phyloP scores from a whole-genome alignment of 768 basidiomycete species.

The Termitomyces titanicus region DNA sequence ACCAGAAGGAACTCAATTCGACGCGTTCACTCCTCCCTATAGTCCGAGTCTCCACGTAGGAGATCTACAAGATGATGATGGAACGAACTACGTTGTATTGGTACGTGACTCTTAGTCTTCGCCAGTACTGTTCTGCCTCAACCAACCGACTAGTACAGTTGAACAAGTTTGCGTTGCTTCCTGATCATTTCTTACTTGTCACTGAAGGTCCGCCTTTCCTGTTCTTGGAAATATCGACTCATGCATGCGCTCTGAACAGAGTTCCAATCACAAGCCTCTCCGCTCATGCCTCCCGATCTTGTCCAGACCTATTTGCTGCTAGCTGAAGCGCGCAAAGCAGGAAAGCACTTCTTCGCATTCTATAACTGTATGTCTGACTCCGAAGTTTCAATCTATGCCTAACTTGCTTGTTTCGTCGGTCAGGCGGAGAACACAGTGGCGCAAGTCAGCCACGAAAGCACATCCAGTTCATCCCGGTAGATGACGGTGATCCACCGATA shows the following conservation, averaged over 20 bases:
- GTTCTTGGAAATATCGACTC: background rate
- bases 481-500: slow-evolving; percentile 68
- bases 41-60: slow-evolving; percentile 72
- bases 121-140: background rate
- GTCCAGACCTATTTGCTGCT: slow-evolving; percentile 75
- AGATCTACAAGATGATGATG: slow-evolving; percentile 62
- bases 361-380: slow-evolving; percentile 69
- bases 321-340: slow-evolving; percentile 57
- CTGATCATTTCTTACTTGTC: slow-evolving; percentile 82
- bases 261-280: slow-evolving; percentile 73
- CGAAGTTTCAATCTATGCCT: background rate
- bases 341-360: slow-evolving; percentile 71
- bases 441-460: slow-evolving; percentile 93
- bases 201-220: slow-evolving; percentile 62
- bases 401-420: background rate
- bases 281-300: slow-evolving; percentile 76
- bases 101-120: slow-evolving; percentile 37
- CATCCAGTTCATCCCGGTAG: slow-evolving; percentile 76
- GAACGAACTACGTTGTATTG: slow-evolving; percentile 62
- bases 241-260: slow-evolving; percentile 37
- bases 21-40: slow-evolving; percentile 90
- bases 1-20: slow-evolving; percentile 31
- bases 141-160: slow-evolving; percentile 41
- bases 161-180: slow-evolving; percentile 84
- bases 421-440: slow-evolving; percentile 76